Evolutionary conservation across 2,329 filamentous ascomycete genomes (phyloP).

Genomic region (Fusarium paranaense): DNA sequence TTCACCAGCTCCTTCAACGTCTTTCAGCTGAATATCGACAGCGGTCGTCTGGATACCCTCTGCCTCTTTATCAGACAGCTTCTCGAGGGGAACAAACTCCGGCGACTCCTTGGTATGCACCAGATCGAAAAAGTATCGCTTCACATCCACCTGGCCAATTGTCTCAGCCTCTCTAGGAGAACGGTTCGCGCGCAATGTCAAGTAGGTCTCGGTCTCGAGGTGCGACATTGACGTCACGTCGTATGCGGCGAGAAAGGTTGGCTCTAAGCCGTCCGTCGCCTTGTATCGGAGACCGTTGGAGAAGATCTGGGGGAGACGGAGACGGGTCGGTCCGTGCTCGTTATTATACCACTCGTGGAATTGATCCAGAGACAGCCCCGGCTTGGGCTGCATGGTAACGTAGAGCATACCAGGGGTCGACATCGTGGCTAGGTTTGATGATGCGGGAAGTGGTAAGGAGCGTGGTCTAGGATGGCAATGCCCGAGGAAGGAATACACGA

Average conservation of each 20-base stretch:
- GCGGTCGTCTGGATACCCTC: constrained; percentile 71
- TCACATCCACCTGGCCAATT: constrained; percentile 71
- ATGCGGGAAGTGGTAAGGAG: not conserved
- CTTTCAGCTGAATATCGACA: constrained; percentile 68
- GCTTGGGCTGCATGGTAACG: constrained; percentile 86
- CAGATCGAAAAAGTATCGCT: constrained; percentile 77
- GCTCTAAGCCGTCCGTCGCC: constrained; percentile 71
- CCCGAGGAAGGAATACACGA: not conserved
- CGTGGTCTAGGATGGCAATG: not conserved
- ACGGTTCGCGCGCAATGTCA: constrained; percentile 68
- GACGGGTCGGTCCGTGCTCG: constrained; percentile 85
- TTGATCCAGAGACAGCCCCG: constrained; percentile 71
- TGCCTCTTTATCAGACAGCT: constrained; percentile 68
- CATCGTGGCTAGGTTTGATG: constrained; percentile 40
- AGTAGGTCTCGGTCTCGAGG: constrained; percentile 78
- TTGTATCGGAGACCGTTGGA: constrained; percentile 83
- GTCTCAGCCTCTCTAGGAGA: constrained; percentile 65
- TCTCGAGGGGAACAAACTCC: constrained; percentile 70
- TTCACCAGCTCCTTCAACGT: constrained; percentile 60
- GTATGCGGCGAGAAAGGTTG: constrained; percentile 83
- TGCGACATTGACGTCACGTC: constrained; percentile 81
- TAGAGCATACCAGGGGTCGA: constrained; percentile 77
- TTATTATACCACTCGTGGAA: constrained; percentile 97
- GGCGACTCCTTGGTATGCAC: constrained; percentile 66
- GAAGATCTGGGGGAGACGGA: constrained; percentile 80